phyloP scores from a whole-genome alignment of 2,329 filamentous ascomycete species.

The Mollisiaceae sp. region DNA sequence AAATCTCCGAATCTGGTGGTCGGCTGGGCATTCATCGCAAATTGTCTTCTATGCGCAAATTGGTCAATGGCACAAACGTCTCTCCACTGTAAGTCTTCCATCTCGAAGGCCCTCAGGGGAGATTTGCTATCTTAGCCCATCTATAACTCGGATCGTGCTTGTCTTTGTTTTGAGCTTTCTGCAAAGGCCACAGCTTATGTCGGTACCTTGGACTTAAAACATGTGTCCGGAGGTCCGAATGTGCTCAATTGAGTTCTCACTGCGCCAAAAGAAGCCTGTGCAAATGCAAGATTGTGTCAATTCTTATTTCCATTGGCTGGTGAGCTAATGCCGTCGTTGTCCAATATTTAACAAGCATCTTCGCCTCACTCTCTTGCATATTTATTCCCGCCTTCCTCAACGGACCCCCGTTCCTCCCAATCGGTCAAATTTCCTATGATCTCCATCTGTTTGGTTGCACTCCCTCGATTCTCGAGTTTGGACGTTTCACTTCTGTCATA shows the following conservation, averaged over 20 bases:
- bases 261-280: not conserved
- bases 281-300: not conserved
- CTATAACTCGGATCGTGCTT: not conserved
- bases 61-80: not conserved
- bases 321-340: not conserved
- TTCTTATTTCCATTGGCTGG: not conserved
- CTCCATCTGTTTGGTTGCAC: not conserved
- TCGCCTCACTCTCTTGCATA: not conserved
- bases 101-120: not conserved
- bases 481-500: not conserved
- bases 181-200: not conserved
- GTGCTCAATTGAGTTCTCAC: not conserved
- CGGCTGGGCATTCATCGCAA: slow-evolving; percentile 3
- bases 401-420: not conserved
- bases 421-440: not conserved
- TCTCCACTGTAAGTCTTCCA: not conserved
- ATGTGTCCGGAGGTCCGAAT: slow-evolving; percentile 1
- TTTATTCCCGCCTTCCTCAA: not conserved
- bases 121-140: not conserved
- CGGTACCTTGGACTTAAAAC: not conserved
- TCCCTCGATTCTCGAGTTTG: not conserved
- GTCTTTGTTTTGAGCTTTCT: not conserved
- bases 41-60: not conserved
- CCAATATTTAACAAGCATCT: not conserved
- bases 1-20: slow-evolving; percentile 1